Percentiles rank a stretch among this genome's conserved stretches.
Conservation (phyloP, 768 basidiomycete genomes). For the Suillus brevipes region DNA sequence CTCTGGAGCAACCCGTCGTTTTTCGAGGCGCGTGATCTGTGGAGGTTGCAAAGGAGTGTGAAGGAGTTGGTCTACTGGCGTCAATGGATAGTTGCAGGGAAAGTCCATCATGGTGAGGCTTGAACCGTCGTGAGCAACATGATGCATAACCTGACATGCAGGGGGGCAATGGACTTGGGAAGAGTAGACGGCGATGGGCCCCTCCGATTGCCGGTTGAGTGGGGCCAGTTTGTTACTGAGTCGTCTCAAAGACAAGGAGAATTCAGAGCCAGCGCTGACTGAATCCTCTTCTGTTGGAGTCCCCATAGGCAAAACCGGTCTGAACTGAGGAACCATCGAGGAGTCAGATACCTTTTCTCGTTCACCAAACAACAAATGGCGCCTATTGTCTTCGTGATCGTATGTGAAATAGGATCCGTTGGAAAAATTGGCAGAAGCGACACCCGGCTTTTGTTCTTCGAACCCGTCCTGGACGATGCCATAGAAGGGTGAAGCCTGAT, state of each 20-base stretch:
- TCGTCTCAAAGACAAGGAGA: slow-evolving; percentile 34
- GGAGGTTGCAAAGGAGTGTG: slow-evolving; percentile 29
- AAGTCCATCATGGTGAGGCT: slow-evolving; percentile 9
- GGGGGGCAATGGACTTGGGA: slow-evolving; percentile 14
- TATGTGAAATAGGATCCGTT: not conserved
- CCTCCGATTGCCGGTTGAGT: slow-evolving; percentile 21
- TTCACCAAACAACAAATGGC: slow-evolving; percentile 7
- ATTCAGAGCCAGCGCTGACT: slow-evolving; percentile 15
- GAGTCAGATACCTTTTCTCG: slow-evolving; percentile 7
- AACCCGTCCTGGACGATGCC: slow-evolving; percentile 8
- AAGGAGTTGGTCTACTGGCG: slow-evolving; percentile 31
- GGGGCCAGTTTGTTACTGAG: slow-evolving; percentile 31
- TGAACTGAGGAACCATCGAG: slow-evolving; percentile 12
- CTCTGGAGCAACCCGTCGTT: slow-evolving; percentile 5
- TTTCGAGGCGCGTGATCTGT: slow-evolving; percentile 21
- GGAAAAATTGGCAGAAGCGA: no score
- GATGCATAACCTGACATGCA: slow-evolving; percentile 19
- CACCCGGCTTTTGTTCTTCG: not conserved
- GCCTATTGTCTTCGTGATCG: not conserved
- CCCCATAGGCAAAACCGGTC: slow-evolving; percentile 5
- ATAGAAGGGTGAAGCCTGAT: slow-evolving; percentile 1
- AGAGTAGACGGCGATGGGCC: slow-evolving; percentile 16
- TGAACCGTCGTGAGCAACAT: slow-evolving; percentile 16
- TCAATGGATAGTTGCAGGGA: slow-evolving; percentile 16
- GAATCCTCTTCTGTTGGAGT: slow-evolving; percentile 15